Base-by-base conservation (phyloP, 192 early-diverging fungal genomes). In the Backusella westeae region DNA sequence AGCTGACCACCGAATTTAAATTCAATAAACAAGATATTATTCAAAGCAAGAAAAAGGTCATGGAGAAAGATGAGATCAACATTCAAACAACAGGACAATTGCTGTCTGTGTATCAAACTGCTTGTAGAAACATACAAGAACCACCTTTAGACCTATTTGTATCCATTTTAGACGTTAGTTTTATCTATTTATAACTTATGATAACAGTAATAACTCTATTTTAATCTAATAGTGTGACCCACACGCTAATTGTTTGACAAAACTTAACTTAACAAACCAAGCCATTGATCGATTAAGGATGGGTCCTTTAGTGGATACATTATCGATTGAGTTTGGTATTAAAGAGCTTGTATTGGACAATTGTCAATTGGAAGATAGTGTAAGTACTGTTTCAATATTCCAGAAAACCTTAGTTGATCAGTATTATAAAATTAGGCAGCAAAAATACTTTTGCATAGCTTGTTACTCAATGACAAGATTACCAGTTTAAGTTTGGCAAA, bases 301-400 rank as follows among this genome's bases (percentile, higher is more conserved):
- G 52, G 87, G 88, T 34, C 90, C 93, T 67, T 85, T 95, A 68
- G 90, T 91, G n/a, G 93, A 94, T 46, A 88, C 94, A 63, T 83
- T 95, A 21, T 90, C 89, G 34, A 84, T 94, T 29, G 90, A 92
- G 71, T 92, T 92, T 87, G 92, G 93, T 32, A 81, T 95, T 42
- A 78, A 78, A 68, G 85, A 89, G 52, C 86, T 95, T 23, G 87
- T 86, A 65, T 77, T 95, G 52, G 87, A 89, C 67, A 85, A 90
- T 74, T 95, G 94, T 72, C 84, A 83, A 5, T 73, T 95, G 21
- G 93, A 94, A 41, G 93, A 94, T 78, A 86, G 91, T 77, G 89
- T 91, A 76, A 70, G 73, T 71, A 35, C 0, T 29, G 29, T 1
- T 4, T 29, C 3, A 26, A 12, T 8, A 26, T 63, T 23, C 10